A percentile compares a stretch with the other conserved stretches of the same genome.
Evolutionary conservation across 495 filamentous ascomycete species (phyloP).

Genomic region (Xanthoparmelia taractica): DNA sequence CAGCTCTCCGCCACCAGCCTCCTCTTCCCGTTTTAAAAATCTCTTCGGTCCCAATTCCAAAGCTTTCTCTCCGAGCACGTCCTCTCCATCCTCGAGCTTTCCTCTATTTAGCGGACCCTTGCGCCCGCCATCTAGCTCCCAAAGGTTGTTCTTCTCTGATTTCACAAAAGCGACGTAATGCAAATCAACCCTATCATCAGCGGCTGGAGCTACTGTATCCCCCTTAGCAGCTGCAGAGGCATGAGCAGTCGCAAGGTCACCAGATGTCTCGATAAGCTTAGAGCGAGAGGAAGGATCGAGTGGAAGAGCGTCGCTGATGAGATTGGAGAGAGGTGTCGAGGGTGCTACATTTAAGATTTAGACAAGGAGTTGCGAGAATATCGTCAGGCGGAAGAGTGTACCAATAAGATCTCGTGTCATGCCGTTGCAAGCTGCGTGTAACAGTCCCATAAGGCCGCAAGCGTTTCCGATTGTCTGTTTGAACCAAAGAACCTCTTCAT

Average conservation of each 20-base stretch:
- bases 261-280: conserved; percentile 58
- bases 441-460: conserved; percentile 56
- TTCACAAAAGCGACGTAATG: conserved; percentile 83
- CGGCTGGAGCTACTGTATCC: conserved; percentile 56
- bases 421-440: conserved; percentile 52
- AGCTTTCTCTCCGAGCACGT: conserved; percentile 60
- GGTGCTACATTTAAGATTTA: conserved; percentile 12
- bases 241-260: conserved; percentile 62
- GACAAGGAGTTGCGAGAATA: not conserved
- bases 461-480: conserved; percentile 60
- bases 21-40: conserved; percentile 54
- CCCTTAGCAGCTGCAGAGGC: conserved; percentile 59
- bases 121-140: conserved; percentile 74
- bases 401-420: conserved; percentile 37
- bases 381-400: conserved; percentile 5
- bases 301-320: conserved; percentile 29
- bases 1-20: conserved; percentile 34
- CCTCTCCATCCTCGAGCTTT: conserved; percentile 50
- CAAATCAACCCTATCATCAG: conserved; percentile 53
- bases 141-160: conserved; percentile 53
- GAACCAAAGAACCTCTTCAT: conserved; percentile 55
- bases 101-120: conserved; percentile 72
- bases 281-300: conserved; percentile 47
- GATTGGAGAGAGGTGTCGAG: conserved; percentile 28
- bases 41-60: conserved; percentile 53